These are phyloP conservation scores for Carallia brachiata DNA, from an alignment of 345 rosid genomes.

Conservation along the genomic window DNA sequence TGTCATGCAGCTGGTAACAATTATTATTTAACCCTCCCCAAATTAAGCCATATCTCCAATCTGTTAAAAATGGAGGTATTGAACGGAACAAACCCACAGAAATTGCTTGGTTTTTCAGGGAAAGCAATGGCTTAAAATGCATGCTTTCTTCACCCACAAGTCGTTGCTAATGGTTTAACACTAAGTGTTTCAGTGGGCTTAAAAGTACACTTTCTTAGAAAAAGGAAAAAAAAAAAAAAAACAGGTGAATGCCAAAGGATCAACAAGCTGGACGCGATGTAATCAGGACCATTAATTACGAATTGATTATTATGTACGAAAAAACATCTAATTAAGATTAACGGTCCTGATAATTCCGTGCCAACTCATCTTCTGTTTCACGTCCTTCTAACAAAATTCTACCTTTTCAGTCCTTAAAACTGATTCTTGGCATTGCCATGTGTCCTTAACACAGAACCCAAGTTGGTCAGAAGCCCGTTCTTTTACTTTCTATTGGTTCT, in stretches of 20 bases:
- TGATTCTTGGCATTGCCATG: neutral
- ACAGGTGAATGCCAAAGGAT: no score
- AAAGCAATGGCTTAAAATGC: constrained; percentile 1
- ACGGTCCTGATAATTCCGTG: neutral
- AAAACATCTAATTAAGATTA: no score
- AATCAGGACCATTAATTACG: no score
- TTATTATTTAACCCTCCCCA: neutral
- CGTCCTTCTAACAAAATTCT: no score
- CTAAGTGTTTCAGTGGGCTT: constrained; percentile 14
- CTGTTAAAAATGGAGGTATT: neutral
- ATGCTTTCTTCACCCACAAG: neutral
- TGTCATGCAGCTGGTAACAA: constrained; percentile 4
- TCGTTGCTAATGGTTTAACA: constrained; percentile 3
- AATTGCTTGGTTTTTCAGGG: constrained; percentile 2
- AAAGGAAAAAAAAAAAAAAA: no score
- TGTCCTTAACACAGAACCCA: neutral
- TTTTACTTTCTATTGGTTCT: constrained; percentile 5
- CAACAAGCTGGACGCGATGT: no score
- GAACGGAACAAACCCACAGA: neutral
- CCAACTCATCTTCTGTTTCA: neutral
- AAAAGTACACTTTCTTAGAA: constrained; percentile 15
- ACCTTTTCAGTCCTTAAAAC: no score
- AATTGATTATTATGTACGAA: no score
- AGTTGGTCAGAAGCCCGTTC: constrained; percentile 9
- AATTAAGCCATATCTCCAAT: constrained; percentile 1